Base-by-base conservation (phyloP, 306 rosid genomes). In the Rosa chinensis region DNA sequence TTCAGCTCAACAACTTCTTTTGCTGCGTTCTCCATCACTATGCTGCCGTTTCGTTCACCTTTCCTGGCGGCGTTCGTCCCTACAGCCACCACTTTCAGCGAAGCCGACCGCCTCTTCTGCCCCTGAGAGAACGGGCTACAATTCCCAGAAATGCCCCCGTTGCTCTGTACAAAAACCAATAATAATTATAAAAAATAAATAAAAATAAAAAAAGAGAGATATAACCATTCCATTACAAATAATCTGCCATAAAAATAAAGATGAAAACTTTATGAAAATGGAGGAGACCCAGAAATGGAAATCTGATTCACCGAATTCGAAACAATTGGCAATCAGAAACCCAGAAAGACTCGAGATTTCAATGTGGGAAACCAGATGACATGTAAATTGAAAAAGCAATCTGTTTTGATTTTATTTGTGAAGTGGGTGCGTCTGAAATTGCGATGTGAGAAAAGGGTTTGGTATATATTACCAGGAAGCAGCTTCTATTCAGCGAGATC, bases 1-100 rank as follows among this genome's bases (percentile, higher is more conserved):
- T 81, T 68, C 74, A 82, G 79, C 78, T 87, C 92, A 5, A 74
- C 79, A 76, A 50, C 79, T 49, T 86, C 97, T 71, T 89, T 80
- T 84, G 77, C 47, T 21, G 83, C 75, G 40, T 79, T 84, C 68
- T 88, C 98, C 89, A 89, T 85, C 80, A 85, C 73, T 48, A 86
- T 84, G 84, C 88, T 85, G 48, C 81, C 89, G 79, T 79, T 93
- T 73, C 89, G 66, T 7, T 93, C 99, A 6, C 87, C 81, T 4
- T 87, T 56, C 72, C 78, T 62, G 75, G 81, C 82, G 73, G 81
- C 82, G 72, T 87, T 89, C 12, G 91, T 78, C 84, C 81, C 82
- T 75, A 81, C 62, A 28, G 89, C 88, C 77, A 84, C 80, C 66
- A 94, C 89, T 70, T 81, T 89, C 48, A 78, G 56, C 80, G 82